Percentiles rank a stretch among this genome's conserved stretches.
These are phyloP conservation scores for Ophiocordyceps australis DNA, from an alignment of 2,329 filamentous ascomycete genomes.

Conservation along the genomic window DNA sequence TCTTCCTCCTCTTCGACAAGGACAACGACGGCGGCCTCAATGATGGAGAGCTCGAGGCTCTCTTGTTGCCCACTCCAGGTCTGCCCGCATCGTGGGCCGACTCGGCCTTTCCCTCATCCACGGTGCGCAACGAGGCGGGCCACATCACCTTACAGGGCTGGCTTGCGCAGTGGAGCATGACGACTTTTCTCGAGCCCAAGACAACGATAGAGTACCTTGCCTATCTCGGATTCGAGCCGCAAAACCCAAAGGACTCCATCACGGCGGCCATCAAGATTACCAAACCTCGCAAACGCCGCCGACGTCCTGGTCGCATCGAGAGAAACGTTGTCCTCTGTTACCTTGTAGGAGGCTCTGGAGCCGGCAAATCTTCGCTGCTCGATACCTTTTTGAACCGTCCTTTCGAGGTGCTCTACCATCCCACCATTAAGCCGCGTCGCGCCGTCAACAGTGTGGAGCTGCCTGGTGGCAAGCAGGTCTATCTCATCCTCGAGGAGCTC, in stretches of 20 bases:
- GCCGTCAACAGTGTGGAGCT: slow-evolving; percentile 95
- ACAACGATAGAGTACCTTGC: slow-evolving; percentile 92
- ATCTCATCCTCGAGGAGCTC: slow-evolving; percentile 87
- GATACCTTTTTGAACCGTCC: slow-evolving; percentile 83
- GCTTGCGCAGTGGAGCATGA: slow-evolving; percentile 99
- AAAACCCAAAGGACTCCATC: slow-evolving; percentile 56
- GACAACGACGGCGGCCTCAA: slow-evolving; percentile 94
- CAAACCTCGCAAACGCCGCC: slow-evolving; percentile 72
- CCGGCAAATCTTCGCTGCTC: slow-evolving; percentile 80
- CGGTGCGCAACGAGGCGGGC: slow-evolving; percentile 86
- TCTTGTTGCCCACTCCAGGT: slow-evolving; percentile 88
- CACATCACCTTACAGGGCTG: slow-evolving; percentile 93
- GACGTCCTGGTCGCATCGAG: slow-evolving; percentile 69
- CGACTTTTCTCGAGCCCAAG: slow-evolving; percentile 87
- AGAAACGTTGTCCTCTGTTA: slow-evolving; percentile 92
- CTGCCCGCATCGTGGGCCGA: slow-evolving; percentile 76
- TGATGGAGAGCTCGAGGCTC: slow-evolving; percentile 61
- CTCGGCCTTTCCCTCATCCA: slow-evolving; percentile 78
- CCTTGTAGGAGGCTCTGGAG: slow-evolving; percentile 66
- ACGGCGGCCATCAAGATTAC: slow-evolving; percentile 82
- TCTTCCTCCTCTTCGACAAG: slow-evolving; percentile 89
- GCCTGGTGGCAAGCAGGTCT: slow-evolving; percentile 89
- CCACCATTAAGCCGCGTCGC: slow-evolving; percentile 85
- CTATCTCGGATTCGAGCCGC: slow-evolving; percentile 83
- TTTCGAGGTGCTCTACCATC: slow-evolving; percentile 69